A percentile compares a stretch with the other conserved stretches of the same genome.
phyloP scores from a whole-genome alignment of 495 filamentous ascomycete species.

The Penicillium mononematosum region DNA sequence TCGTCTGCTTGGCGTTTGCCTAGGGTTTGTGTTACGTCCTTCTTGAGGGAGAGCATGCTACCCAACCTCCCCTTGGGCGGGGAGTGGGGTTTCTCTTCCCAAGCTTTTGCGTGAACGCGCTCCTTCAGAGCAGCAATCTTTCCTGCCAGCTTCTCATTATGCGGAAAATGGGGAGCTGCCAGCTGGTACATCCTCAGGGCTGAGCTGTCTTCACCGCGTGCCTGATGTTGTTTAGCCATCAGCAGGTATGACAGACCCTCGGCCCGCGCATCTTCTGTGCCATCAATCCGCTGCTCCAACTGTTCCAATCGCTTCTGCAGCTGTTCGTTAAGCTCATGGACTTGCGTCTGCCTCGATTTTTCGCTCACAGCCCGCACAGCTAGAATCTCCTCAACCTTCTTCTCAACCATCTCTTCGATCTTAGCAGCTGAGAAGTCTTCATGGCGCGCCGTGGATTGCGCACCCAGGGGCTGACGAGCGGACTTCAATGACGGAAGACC shows the following conservation, averaged over 20 bases:
- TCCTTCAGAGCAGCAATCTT: conserved; percentile 74
- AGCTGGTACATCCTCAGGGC: conserved; percentile 85
- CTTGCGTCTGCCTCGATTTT: conserved; percentile 47
- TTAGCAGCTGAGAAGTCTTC: conserved; percentile 66
- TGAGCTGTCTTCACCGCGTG: conserved; percentile 70
- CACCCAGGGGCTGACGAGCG: conserved; percentile 30
- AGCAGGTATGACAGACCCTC: conserved; percentile 82
- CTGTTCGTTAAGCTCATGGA: conserved; percentile 65
- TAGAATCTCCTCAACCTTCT: conserved; percentile 84
- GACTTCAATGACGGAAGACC: conserved; percentile 31
- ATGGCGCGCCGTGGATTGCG: conserved; percentile 27
- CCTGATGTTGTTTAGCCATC: conserved; percentile 89
- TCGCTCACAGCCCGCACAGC: conserved; percentile 61
- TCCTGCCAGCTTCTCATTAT: conserved; percentile 71
- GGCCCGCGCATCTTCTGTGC: conserved; percentile 66
- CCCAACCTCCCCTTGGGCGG: conserved; percentile 33
- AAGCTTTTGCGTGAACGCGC: conserved; percentile 48
- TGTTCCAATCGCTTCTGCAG: conserved; percentile 78
- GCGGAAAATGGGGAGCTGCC: conserved; percentile 81
- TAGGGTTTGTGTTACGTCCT: conserved; percentile 27
- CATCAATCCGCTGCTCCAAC: conserved; percentile 80
- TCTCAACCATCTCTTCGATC: conserved; percentile 88
- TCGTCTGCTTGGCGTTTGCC: conserved; percentile 37
- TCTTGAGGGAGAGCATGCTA: conserved; percentile 44
- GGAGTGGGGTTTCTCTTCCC: conserved; percentile 17